phyloP scores from a whole-genome alignment of 2,329 filamentous ascomycete species.

The Aspergillus floridensis region DNA sequence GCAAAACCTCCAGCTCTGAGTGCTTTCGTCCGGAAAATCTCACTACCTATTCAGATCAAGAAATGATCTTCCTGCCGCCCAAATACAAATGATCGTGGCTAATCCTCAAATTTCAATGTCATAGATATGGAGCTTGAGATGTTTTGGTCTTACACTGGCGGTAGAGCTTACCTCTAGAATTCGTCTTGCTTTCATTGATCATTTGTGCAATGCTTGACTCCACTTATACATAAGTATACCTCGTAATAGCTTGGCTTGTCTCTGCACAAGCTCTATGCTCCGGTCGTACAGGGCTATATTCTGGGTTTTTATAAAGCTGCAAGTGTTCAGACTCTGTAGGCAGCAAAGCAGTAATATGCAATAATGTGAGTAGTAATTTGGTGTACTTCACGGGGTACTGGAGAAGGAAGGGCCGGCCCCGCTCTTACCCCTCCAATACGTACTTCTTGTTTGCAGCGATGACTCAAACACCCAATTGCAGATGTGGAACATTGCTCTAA shows the following conservation, averaged over 20 bases:
- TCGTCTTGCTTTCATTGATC: neutral
- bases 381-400: neutral
- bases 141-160: neutral
- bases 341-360: too few species aligned
- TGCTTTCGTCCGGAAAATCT: neutral
- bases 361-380: too few species aligned
- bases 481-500: slow-evolving; percentile 1
- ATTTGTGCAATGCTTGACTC: neutral
- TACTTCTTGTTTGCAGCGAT: neutral
- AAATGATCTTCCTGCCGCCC: neutral
- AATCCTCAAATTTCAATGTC: neutral
- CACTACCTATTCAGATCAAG: neutral
- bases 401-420: neutral
- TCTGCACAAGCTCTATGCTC: too few species aligned
- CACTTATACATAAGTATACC: too few species aligned
- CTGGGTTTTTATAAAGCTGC: too few species aligned
- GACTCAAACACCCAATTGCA: slow-evolving; percentile 1
- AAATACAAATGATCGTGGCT: neutral
- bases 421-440: slow-evolving; percentile 1
- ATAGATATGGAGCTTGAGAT: neutral
- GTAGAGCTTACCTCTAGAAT: neutral
- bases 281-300: too few species aligned
- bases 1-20: slow-evolving; percentile 41
- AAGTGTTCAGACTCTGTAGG: too few species aligned
- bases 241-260: too few species aligned